These are phyloP conservation scores for Daldinia bambusicola DNA, from an alignment of 495 filamentous ascomycete genomes.

Conservation along the genomic window DNA sequence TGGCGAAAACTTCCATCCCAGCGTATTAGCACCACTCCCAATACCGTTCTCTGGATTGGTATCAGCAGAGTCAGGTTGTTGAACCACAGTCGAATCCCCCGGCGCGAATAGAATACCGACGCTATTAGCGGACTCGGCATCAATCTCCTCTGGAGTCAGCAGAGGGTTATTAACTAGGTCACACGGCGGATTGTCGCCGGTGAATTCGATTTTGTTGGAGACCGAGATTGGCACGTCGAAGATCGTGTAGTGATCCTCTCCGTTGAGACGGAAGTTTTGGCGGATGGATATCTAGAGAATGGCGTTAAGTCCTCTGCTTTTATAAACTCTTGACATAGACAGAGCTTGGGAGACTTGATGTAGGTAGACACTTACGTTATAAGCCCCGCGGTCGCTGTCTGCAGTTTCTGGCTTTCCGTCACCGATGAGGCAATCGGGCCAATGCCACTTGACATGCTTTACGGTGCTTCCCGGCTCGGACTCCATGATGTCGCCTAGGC, in stretches of 20 bases:
- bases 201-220: constrained; percentile 67
- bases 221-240: constrained; percentile 73
- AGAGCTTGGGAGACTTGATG: not conserved
- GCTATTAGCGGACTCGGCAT: constrained; percentile 48
- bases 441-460: constrained; percentile 74
- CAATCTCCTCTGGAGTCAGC: constrained; percentile 53
- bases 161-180: constrained; percentile 58
- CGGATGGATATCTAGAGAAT: constrained; percentile 68
- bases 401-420: constrained; percentile 55
- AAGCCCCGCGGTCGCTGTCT: constrained; percentile 56
- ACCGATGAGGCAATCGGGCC: constrained; percentile 72
- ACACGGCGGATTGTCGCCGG: constrained; percentile 55
- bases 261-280: constrained; percentile 72
- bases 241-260: constrained; percentile 70
- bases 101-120: constrained; percentile 59
- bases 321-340: too few relatives aligned
- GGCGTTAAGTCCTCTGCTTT: constrained; percentile 25
- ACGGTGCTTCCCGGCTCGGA: constrained; percentile 72
- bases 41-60: constrained; percentile 42
- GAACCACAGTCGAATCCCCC: constrained; percentile 53
- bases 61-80: constrained; percentile 37
- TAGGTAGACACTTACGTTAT: constrained; percentile 55
- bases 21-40: constrained; percentile 45
- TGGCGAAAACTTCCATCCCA: constrained; percentile 22
- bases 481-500: constrained; percentile 68